Conservation (phyloP, 305 asterid genomes). For the Fraxinus nigra region DNA sequence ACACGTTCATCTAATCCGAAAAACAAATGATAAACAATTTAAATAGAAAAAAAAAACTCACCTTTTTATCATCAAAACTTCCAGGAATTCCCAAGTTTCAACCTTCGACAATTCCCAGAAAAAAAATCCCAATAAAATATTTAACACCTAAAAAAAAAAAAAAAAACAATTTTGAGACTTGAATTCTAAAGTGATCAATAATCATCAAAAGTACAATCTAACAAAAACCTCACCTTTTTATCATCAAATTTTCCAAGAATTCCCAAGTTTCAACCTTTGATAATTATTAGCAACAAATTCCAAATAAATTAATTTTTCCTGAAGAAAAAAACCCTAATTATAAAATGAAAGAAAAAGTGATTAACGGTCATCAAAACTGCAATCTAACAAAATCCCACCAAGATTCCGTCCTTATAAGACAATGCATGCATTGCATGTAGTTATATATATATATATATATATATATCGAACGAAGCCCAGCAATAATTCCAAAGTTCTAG, state of each 20-base stretch:
- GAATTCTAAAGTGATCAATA: constrained; percentile 32
- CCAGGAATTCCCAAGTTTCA: constrained; percentile 29
- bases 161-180: constrained; percentile 39
- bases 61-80: constrained; percentile 44
- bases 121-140: constrained; percentile 5
- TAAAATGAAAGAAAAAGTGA: constrained; percentile 19
- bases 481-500: constrained; percentile 11
- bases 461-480: constrained; percentile 27
- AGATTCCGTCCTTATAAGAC: constrained; percentile 14
- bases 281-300: constrained; percentile 25
- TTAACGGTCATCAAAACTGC: constrained; percentile 36
- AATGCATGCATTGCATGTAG: constrained; percentile 40
- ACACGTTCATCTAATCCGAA: constrained; percentile 15
- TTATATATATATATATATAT: constrained; percentile 16
- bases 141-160: constrained; percentile 31
- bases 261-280: constrained; percentile 32
- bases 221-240: constrained; percentile 28
- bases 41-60: constrained; percentile 1
- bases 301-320: constrained; percentile 19
- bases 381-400: constrained; percentile 37
- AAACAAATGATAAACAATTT: not conserved
- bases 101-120: constrained; percentile 36
- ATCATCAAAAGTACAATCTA: constrained; percentile 36
- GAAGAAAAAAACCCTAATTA: constrained; percentile 22
- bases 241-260: constrained; percentile 37